These are phyloP conservation scores for Trichoderma virens DNA, from an alignment of 495 filamentous ascomycete species.

Conservation along the genomic window DNA sequence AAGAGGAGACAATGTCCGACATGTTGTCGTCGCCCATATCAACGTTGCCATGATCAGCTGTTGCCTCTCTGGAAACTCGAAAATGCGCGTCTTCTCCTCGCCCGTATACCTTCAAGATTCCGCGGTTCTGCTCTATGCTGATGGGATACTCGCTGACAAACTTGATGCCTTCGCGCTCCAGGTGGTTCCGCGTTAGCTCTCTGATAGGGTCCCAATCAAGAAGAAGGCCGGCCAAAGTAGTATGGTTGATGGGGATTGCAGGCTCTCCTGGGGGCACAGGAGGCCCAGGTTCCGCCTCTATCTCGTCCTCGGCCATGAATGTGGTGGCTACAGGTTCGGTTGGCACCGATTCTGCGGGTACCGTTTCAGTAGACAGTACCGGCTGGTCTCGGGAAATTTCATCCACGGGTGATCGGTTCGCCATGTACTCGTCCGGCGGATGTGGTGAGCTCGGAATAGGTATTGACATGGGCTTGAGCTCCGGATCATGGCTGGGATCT, in stretches of 20 bases:
- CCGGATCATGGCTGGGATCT: not conserved
- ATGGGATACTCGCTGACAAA: constrained; percentile 62
- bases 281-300: constrained; percentile 37
- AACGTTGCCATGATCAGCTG: constrained; percentile 16
- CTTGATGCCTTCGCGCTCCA: constrained; percentile 41
- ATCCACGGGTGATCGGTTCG: not conserved
- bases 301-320: constrained; percentile 33
- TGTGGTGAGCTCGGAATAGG: not conserved
- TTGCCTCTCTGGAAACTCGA: constrained; percentile 17
- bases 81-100: constrained; percentile 64
- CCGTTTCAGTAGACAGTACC: constrained; percentile 18
- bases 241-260: constrained; percentile 71
- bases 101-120: constrained; percentile 67
- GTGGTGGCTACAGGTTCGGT: constrained; percentile 16
- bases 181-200: constrained; percentile 38
- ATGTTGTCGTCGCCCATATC: constrained; percentile 27
- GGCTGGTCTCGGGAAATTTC: not conserved
- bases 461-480: not conserved
- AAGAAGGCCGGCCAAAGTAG: constrained; percentile 70
- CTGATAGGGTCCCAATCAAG: constrained; percentile 64
- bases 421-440: not conserved
- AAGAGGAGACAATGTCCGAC: constrained; percentile 43
- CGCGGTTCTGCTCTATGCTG: constrained; percentile 65
- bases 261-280: constrained; percentile 43
- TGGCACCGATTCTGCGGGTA: constrained; percentile 17